Evolutionary conservation across 345 rosid species (phyloP).

Genomic region (Trapa incisa): DNA sequence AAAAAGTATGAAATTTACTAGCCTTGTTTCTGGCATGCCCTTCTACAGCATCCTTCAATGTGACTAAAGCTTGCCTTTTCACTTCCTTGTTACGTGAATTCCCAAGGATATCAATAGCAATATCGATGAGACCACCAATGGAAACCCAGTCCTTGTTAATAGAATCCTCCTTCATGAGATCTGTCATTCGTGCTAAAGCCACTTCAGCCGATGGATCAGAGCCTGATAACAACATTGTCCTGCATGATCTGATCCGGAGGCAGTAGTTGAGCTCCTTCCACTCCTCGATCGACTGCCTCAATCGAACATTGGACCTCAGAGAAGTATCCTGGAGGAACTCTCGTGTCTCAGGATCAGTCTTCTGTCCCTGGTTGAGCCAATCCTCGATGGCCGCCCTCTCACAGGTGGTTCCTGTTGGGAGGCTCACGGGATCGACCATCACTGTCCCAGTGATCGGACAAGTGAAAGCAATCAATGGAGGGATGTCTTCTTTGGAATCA

Average conservation of each 20-base stretch:
- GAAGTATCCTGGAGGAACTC: constrained; percentile 42
- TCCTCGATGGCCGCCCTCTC: constrained; percentile 52
- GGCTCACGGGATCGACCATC: constrained; percentile 66
- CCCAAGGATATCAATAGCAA: constrained; percentile 30
- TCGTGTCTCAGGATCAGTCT: constrained; percentile 46
- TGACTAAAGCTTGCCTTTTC: constrained; percentile 39
- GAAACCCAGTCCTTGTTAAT: constrained; percentile 59
- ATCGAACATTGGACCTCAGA: constrained; percentile 45
- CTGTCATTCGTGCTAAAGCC: constrained; percentile 44
- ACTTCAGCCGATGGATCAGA: constrained; percentile 25
- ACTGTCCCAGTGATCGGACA: constrained; percentile 31
- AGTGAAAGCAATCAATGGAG: constrained; percentile 38
- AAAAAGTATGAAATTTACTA: background rate
- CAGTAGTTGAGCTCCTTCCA: constrained; percentile 66
- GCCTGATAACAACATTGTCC: constrained; percentile 31
- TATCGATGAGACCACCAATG: constrained; percentile 45
- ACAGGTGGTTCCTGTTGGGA: constrained; percentile 62
- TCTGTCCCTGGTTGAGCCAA: constrained; percentile 34
- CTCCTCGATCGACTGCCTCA: constrained; percentile 57
- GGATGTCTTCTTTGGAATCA: constrained; percentile 35
- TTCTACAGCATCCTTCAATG: constrained; percentile 37
- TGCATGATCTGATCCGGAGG: constrained; percentile 44
- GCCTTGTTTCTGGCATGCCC: constrained; percentile 59
- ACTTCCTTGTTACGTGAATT: constrained; percentile 33
- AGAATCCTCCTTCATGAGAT: constrained; percentile 44